Percentiles rank a stretch among this genome's conserved stretches.
These are phyloP conservation scores for Colletotrichum sp. DNA, from an alignment of 2,329 filamentous ascomycete species.

Conservation along the genomic window DNA sequence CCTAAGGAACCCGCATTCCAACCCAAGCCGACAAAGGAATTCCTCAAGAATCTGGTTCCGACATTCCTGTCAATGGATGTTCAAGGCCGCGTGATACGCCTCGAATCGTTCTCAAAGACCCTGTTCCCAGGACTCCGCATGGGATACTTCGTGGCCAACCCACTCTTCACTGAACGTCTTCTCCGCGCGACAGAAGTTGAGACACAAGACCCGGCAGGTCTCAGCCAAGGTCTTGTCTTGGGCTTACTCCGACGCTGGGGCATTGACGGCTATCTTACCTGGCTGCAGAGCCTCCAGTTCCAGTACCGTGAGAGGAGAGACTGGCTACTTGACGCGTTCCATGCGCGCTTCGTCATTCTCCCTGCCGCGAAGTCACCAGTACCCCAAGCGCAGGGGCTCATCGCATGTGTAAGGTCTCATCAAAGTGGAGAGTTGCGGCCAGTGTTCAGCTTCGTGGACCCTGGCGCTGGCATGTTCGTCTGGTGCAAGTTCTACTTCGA, in stretches of 20 bases:
- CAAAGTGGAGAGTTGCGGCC: constrained; percentile 10
- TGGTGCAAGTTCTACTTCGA: constrained; percentile 33
- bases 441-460: constrained; percentile 31
- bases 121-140: constrained; percentile 67
- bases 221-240: constrained; percentile 54
- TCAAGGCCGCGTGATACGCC: constrained; percentile 28
- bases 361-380: background rate
- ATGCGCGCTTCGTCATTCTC: background rate
- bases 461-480: constrained; percentile 34
- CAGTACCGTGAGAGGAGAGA: constrained; percentile 72
- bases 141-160: constrained; percentile 63
- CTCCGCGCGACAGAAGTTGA: constrained; percentile 47
- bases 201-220: constrained; percentile 71
- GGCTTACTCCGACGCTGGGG: constrained; percentile 66
- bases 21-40: constrained; percentile 3
- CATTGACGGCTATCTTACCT: constrained; percentile 74
- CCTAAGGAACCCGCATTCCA: background rate
- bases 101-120: constrained; percentile 27
- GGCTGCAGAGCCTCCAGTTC: constrained; percentile 71
- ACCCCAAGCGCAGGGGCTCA: background rate
- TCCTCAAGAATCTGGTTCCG: constrained; percentile 22
- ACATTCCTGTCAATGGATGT: constrained; percentile 27
- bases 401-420: background rate
- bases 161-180: constrained; percentile 30
- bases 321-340: constrained; percentile 63